Conservation (phyloP, 1,284 basidiomycete genomes). For the Pseudozyma thailandica region DNA sequence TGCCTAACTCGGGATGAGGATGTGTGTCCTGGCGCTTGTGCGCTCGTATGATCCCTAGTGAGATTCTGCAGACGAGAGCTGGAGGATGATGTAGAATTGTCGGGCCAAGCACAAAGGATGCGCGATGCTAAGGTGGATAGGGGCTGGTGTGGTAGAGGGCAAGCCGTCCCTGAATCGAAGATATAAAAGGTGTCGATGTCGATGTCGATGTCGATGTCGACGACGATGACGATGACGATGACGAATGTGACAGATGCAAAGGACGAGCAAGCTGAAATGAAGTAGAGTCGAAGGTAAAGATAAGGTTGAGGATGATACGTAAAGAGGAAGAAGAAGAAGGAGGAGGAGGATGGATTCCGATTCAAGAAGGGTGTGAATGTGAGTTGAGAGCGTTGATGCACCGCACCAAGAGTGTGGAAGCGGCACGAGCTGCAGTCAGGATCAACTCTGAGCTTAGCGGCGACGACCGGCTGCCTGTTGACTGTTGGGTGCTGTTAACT, state of each 20-base stretch:
- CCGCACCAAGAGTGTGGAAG: background rate
- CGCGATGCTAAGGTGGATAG: background rate
- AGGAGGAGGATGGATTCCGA: slow-evolving; percentile 18
- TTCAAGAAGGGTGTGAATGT: slow-evolving; percentile 11
- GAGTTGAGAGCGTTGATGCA: background rate
- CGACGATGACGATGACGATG: background rate
- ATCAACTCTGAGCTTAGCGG: slow-evolving; percentile 1
- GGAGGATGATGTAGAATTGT: too few species aligned
- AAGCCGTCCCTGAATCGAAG: background rate
- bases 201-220: background rate
- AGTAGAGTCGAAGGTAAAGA: background rate
- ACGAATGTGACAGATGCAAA: background rate
- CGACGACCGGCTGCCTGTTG: slow-evolving; percentile 2
- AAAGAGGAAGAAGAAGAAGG: background rate
- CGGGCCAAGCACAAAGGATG: background rate
- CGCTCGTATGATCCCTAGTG: too few species aligned
- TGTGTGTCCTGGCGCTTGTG: too few species aligned
- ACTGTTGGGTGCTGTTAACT: too few species aligned
- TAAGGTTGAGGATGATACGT: slow-evolving; percentile 1
- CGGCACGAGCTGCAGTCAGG: slow-evolving; percentile 3
- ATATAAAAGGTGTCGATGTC: background rate
- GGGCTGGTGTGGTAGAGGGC: background rate
- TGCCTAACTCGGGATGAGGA: too few species aligned
- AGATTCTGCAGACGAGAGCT: too few species aligned
- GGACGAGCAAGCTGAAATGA: background rate